Evolutionary conservation across 192 early-diverging fungal genomes (phyloP), one percentile per base, ranked within the genome.

Genomic region (Spizellomyces sp.): DNA sequence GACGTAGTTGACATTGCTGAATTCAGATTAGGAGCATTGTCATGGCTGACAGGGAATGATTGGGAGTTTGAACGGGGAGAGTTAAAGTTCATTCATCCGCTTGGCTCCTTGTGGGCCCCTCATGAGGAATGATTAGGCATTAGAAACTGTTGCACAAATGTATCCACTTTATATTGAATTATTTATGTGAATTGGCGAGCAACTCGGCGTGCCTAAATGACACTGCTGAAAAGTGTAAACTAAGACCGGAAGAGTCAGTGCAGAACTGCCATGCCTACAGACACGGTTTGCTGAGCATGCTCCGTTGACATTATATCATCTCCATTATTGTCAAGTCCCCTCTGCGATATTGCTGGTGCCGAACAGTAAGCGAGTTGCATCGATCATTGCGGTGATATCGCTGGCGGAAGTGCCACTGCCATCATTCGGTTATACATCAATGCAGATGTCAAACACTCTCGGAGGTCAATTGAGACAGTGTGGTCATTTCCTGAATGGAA

Each of bases 21-120:
- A 70, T 75, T 79, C 41, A 80, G 88, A 22, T 78, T 87, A 43
- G 67, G 85, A 43, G 83, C 88, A 4, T 80, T 89, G 65, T 75
- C 77, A 0, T 89, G 88, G 88, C 54, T 86, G 15, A 56, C 80
- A 8, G 80, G 79, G 5, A 46, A 77, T 27, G 67, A 74, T 9
- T 89, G 85, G 85, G 82, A 86, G 48, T 68, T 71, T n/a, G 80
- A 80, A 54, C 36, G 77, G 9, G 75, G 78, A 42, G 77, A 85
- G 58, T 54, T 89, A 15, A 50, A 67, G 67, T 83, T 82, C 45
- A 80, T 89, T 48, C 85, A 86, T 70, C 85, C 82, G 12, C 72
- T 89, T 44, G 79, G 66, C 21, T 81, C 81, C 1, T 36, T 87
- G n/a, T 89, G 84, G 85, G 77, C 79, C 1, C 84, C 84, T 3